Conservation (phyloP, 2,329 filamentous ascomycete genomes). For the Colletotrichum sp. region DNA sequence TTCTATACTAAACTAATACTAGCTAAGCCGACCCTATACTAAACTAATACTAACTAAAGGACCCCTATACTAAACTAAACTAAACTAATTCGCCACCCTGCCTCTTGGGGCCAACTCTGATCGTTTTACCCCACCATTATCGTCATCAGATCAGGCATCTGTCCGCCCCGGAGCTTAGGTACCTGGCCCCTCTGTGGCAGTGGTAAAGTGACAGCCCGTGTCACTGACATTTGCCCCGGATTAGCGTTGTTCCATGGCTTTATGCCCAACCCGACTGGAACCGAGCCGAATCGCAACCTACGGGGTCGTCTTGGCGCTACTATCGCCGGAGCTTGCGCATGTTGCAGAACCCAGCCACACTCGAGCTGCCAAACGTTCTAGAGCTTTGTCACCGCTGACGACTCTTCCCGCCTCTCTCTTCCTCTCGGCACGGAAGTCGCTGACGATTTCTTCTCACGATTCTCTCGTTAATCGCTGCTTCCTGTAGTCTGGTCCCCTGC, state of each 20-base stretch:
- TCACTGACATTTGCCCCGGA: constrained; percentile 6
- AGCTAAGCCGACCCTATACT: too few species aligned
- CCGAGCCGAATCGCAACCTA: constrained; percentile 3
- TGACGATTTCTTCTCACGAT: background rate
- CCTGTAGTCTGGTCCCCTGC: background rate
- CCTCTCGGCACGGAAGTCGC: constrained; percentile 11
- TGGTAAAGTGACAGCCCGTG: background rate
- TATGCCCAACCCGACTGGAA: constrained; percentile 2
- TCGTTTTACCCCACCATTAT: constrained; percentile 15
- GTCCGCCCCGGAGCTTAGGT: background rate
- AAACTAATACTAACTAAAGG: too few species aligned
- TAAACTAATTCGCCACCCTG: too few species aligned
- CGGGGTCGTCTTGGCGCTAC: constrained; percentile 15
- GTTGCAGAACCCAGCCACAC: constrained; percentile 22
- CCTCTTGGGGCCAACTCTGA: background rate
- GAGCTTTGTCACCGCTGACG: constrained; percentile 22
- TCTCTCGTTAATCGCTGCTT: background rate
- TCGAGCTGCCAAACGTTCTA: constrained; percentile 9
- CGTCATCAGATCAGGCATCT: constrained; percentile 7
- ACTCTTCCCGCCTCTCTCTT: constrained; percentile 19
- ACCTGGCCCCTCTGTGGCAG: background rate
- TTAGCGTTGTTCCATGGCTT: constrained; percentile 19
- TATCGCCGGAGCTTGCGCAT: constrained; percentile 20
- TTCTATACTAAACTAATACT: too few species aligned
- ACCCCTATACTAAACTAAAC: too few species aligned